phyloP scores from a whole-genome alignment of 805 yeast genomes.

The Candida corydali region DNA sequence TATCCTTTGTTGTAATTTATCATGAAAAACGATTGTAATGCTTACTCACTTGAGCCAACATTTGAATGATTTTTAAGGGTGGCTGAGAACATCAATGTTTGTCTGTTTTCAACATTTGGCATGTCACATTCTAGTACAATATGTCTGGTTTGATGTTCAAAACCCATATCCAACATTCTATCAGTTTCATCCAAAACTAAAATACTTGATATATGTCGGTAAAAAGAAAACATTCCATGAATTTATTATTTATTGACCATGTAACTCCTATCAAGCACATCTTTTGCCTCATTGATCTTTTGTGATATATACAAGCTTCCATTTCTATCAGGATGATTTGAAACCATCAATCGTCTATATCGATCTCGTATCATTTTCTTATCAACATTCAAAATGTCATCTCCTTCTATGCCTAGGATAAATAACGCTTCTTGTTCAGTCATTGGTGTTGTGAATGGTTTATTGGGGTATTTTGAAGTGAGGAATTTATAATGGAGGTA shows the following conservation, averaged over 20 bases:
- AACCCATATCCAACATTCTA: background rate
- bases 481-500: conserved; percentile 14
- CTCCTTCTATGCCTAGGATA: conserved; percentile 38
- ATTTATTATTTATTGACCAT: conserved; percentile 19
- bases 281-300: conserved; percentile 42
- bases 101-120: too few species aligned
- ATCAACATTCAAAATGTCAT: conserved; percentile 37
- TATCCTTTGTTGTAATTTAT: too few species aligned
- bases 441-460: conserved; percentile 34
- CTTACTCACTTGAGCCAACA: too few species aligned
- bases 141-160: too few species aligned
- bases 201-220: too few species aligned
- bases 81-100: too few species aligned
- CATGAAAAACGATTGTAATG: too few species aligned
- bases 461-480: conserved; percentile 25
- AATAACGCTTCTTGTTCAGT: conserved; percentile 41
- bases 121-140: too few species aligned
- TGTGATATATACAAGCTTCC: conserved; percentile 40
- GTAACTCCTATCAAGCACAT: conserved; percentile 36
- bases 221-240: too few species aligned
- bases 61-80: too few species aligned
- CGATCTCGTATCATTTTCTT: conserved; percentile 27
- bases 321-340: conserved; percentile 40
- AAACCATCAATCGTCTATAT: conserved; percentile 35
- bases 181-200: background rate